Evolutionary conservation across 2,329 filamentous ascomycete species (phyloP).

Genomic region (Exophiala aquamarina): DNA sequence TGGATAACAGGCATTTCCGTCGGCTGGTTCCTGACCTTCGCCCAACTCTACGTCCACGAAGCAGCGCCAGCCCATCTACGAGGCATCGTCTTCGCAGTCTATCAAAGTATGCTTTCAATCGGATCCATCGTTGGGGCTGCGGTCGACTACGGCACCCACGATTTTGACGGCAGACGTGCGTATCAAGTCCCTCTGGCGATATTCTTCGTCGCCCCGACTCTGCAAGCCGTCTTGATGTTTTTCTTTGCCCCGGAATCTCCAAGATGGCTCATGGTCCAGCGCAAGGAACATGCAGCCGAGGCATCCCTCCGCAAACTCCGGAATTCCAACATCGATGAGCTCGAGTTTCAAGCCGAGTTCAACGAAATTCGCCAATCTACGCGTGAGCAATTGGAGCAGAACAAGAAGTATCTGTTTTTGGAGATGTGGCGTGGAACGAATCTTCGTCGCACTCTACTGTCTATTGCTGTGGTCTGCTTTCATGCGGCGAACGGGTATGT

Average conservation of each 20-base stretch:
- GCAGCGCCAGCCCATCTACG: constrained; percentile 49
- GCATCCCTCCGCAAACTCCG: constrained; percentile 17
- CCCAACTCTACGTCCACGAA: constrained; percentile 51
- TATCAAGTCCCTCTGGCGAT: constrained; percentile 26
- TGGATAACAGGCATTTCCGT: constrained; percentile 35
- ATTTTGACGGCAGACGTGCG: constrained; percentile 7
- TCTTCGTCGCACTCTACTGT: constrained; percentile 12
- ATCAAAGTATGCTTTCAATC: constrained; percentile 19
- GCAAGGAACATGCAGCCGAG: constrained; percentile 18
- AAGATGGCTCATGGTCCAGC: constrained; percentile 24
- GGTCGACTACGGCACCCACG: constrained; percentile 24
- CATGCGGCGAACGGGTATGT: constrained; percentile 20
- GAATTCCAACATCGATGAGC: constrained; percentile 18
- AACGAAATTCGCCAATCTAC: constrained; percentile 26
- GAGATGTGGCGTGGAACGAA: constrained; percentile 23
- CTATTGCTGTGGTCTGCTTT: constrained; percentile 20
- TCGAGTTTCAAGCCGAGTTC: constrained; percentile 22
- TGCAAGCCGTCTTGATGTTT: constrained; percentile 20
- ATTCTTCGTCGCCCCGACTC: constrained; percentile 22
- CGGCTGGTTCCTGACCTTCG: constrained; percentile 48
- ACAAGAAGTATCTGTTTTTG: constrained; percentile 18
- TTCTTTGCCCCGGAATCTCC: constrained; percentile 24
- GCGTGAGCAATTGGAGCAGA: constrained; percentile 17
- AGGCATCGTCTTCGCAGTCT: constrained; percentile 49
- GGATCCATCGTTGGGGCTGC: constrained; percentile 20